phyloP scores from a whole-genome alignment of 2,329 filamentous ascomycete genomes.

The Bipolaris oryzae region DNA sequence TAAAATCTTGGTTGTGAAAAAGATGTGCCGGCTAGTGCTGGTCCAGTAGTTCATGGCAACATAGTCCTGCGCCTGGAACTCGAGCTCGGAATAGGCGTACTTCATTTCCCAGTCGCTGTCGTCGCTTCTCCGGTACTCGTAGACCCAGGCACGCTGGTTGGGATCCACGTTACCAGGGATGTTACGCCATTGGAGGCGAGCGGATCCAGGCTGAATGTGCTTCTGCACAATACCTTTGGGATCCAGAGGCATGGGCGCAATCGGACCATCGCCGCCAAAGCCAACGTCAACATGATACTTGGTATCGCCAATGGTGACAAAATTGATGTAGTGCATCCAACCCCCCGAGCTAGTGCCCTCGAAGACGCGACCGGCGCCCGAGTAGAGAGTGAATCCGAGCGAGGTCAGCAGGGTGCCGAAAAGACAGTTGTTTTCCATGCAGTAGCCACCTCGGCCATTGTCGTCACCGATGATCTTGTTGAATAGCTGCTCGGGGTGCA shows the following conservation, averaged over 20 bases:
- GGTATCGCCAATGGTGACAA: constrained; percentile 47
- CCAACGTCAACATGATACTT: constrained; percentile 53
- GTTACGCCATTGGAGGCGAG: constrained; percentile 43
- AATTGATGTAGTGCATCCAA: constrained; percentile 54
- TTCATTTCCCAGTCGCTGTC: constrained; percentile 62
- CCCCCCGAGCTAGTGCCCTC: constrained; percentile 33
- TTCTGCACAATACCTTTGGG: constrained; percentile 29
- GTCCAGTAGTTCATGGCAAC: constrained; percentile 44
- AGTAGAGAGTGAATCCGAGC: constrained; percentile 56
- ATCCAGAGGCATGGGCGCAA: constrained; percentile 48
- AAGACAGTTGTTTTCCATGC: constrained; percentile 65
- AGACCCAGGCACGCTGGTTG: constrained; percentile 53
- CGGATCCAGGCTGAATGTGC: constrained; percentile 41
- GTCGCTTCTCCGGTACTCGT: constrained; percentile 44
- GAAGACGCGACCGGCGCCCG: constrained; percentile 51
- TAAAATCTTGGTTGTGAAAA: constrained; percentile 42
- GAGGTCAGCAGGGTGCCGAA: constrained; percentile 59
- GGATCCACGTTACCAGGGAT: constrained; percentile 42
- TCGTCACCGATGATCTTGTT: constrained; percentile 60
- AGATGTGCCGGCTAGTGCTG: constrained; percentile 40
- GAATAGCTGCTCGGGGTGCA: constrained; percentile 59
- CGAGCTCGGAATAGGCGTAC: constrained; percentile 65
- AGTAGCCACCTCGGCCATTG: constrained; percentile 61
- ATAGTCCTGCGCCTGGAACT: constrained; percentile 45
- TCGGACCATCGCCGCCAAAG: constrained; percentile 49